Evolutionary conservation across 2,329 filamentous ascomycete genomes (phyloP), one percentile per base, ranked within the genome.

Genomic region (Stagonosporopsis chrysanthemi): DNA sequence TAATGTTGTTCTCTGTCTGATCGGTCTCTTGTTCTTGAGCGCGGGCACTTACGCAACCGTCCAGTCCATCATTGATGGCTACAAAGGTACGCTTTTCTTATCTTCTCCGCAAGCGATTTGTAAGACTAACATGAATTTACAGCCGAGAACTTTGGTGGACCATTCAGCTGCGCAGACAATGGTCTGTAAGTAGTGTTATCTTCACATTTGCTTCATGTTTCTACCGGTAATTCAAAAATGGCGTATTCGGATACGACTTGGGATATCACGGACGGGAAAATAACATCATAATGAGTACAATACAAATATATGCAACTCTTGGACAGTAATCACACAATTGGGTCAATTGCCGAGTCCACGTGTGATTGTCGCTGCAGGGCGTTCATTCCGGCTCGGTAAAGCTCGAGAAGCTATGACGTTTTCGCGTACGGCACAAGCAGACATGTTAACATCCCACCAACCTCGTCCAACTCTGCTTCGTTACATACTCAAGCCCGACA

Each of bases 1-100:
- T 50, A 97, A 97, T 70, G 71, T 91, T 15, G 65, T 86, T 61
- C 85, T 97, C 57, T 92, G 95, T 56, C 26, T 83, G 2, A 86
- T 90, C 17, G 93, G 93, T 0, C 49, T 96, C n/a, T 86, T 93
- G 65, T 96, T 96, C 80, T 77, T 97, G 44, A 88, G 83, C 0
- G 90, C 83, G 0, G 93, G 93, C 35, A 97, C 92, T 3, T 97
- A 97, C 70, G 76, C 80, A 15, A 79, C 79, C 58, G 87, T 92
- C 0, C 84, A 91, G 75, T 87, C 86, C 53, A 93, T 93, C 56
- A 84, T 95, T 23, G 81, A 91, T 56, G 87, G 88, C 19, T 96
- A 94, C 70, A 33, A 33, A 33, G 31, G 31, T 33, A 33, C 14
- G 31, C 14, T 4, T 8, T 6, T 33, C 8, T 14, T 6, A 14